Conservation (phyloP, 495 filamentous ascomycete species). For the Aspergillus sclerotiicarbonarius region DNA sequence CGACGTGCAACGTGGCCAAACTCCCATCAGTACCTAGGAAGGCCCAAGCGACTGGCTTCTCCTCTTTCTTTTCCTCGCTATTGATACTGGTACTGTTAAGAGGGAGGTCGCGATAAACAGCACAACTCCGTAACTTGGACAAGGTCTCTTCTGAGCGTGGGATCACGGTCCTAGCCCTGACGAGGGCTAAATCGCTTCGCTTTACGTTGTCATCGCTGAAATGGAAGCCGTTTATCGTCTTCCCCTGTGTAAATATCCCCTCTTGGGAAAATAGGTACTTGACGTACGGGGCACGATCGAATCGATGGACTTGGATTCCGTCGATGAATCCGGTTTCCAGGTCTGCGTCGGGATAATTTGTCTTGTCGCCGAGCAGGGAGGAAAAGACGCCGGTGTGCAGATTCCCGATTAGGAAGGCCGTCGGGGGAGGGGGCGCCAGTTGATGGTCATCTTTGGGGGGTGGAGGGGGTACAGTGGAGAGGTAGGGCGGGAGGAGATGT, state of each 20-base stretch:
- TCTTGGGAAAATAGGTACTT: slow-evolving; percentile 32
- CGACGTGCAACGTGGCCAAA: slow-evolving; percentile 49
- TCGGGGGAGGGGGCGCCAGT: slow-evolving; percentile 10
- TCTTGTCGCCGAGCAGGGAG: slow-evolving; percentile 10
- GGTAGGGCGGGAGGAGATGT: slow-evolving; percentile 27
- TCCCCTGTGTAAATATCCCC: slow-evolving; percentile 8
- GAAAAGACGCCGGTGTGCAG: slow-evolving; percentile 33
- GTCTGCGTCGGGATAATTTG: not conserved
- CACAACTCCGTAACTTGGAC: slow-evolving; percentile 30
- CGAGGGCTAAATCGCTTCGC: slow-evolving; percentile 32
- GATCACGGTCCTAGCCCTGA: slow-evolving; percentile 40
- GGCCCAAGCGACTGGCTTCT: slow-evolving; percentile 36
- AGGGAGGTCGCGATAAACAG: slow-evolving; percentile 28
- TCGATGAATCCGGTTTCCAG: not conserved
- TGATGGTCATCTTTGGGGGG: slow-evolving; percentile 10
- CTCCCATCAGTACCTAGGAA: slow-evolving; percentile 49
- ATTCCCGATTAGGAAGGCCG: slow-evolving; percentile 35
- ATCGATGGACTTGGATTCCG: slow-evolving; percentile 33
- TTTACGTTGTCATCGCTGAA: slow-evolving; percentile 30
- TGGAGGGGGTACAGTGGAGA: slow-evolving; percentile 10
- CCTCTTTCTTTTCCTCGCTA: slow-evolving; percentile 7
- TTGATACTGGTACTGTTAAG: not conserved
- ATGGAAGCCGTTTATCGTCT: slow-evolving; percentile 22
- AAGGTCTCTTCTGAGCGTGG: slow-evolving; percentile 33
- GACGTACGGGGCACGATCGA: slow-evolving; percentile 33